Conservation (phyloP, 305 asterid genomes). For the Solanum hybrid region DNA sequence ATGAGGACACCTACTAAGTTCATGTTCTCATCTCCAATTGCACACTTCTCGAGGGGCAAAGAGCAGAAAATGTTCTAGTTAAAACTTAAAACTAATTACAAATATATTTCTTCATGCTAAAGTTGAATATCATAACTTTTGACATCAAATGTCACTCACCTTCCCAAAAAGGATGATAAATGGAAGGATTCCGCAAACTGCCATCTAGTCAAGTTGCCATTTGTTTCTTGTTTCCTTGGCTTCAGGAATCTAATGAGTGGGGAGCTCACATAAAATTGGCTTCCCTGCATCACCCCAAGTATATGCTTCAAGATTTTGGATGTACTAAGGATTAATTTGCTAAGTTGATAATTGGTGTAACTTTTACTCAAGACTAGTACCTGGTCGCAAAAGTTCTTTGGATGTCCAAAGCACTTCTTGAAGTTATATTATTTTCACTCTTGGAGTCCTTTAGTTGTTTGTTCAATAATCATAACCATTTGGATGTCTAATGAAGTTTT, state of each 20-base stretch:
- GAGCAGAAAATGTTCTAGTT: not conserved
- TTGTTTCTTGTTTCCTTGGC: not conserved
- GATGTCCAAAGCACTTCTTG: not conserved
- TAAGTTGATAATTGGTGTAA: not conserved
- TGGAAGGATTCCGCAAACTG: not conserved
- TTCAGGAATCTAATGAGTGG: not conserved
- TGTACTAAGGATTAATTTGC: not conserved
- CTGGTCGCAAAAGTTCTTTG: not conserved
- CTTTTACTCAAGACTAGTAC: not conserved
- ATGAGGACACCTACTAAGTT: not conserved
- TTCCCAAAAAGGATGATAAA: not conserved
- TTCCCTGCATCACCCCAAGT: not conserved
- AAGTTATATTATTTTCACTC: not conserved
- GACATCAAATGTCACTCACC: not conserved
- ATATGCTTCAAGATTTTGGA: not conserved
- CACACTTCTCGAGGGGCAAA: not conserved
- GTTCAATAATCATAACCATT: constrained; percentile 12
- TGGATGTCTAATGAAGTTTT: constrained; percentile 35
- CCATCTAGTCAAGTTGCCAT: not conserved
- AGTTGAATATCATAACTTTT: not conserved
- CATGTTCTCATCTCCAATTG: not conserved
- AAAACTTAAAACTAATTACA: not conserved
- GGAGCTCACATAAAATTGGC: not conserved
- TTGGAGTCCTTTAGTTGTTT: not conserved
- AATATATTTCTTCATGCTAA: not conserved